A percentile compares a stretch with the other conserved stretches of the same genome.
Conservation (phyloP, 2,329 filamentous ascomycete species). For the Claviceps pazoutovae region DNA sequence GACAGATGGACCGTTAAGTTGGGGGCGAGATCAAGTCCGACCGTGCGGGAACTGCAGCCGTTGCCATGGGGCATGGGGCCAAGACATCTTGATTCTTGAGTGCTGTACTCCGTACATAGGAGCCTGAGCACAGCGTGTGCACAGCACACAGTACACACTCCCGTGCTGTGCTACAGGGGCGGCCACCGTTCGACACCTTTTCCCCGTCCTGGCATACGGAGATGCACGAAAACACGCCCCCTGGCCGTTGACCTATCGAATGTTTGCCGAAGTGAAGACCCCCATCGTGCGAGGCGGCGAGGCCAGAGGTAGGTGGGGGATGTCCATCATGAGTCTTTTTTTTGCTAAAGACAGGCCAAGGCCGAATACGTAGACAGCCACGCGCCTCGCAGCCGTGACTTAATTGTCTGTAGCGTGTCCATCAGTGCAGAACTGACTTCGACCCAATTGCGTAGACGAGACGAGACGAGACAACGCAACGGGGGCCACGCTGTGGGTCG, state of each 20-base stretch:
- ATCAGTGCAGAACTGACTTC: constrained; percentile 1
- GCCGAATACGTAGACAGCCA: constrained; percentile 5
- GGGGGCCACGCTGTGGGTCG: background rate
- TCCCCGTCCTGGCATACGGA: background rate
- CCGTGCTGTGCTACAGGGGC: background rate
- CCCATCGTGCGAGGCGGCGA: background rate
- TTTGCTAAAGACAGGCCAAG: constrained; percentile 16
- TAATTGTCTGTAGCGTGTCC: constrained; percentile 1
- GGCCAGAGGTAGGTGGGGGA: constrained; percentile 1
- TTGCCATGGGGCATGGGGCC: constrained; percentile 7
- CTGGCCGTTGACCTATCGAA: constrained; percentile 12
- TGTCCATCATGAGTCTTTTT: constrained; percentile 8
- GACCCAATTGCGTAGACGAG: constrained; percentile 5
- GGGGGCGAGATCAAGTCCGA: constrained; percentile 11
- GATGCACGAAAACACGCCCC: constrained; percentile 2
- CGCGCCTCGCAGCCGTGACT: constrained; percentile 4
- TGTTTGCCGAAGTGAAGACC: constrained; percentile 18
- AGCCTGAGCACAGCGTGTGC: constrained; percentile 4
- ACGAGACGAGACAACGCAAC: background rate
- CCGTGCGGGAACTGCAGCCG: constrained; percentile 8
- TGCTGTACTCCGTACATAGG: background rate
- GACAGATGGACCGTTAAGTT: constrained; percentile 11
- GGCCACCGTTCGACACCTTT: constrained; percentile 1
- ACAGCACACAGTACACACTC: background rate
- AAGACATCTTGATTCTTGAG: constrained; percentile 1